Conservation (phyloP, 169 alveolate species). For the Cryptosporidium tyzzeri region DNA sequence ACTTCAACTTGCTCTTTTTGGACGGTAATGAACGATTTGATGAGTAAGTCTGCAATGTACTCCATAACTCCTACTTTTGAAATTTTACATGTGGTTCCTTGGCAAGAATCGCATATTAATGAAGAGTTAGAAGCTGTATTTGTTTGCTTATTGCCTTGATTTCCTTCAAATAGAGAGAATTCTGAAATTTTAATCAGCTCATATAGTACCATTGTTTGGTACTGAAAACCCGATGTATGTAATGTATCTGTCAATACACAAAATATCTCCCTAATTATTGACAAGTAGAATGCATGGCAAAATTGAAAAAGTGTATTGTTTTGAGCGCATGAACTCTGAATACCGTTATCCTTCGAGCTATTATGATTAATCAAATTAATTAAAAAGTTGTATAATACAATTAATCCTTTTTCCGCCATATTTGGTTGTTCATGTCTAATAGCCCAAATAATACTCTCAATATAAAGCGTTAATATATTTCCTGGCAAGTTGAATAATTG, state of each 20-base stretch:
- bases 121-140: neutral
- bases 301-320: constrained; percentile 75
- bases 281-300: constrained; percentile 87
- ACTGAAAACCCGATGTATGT: constrained; percentile 91
- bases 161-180: constrained; percentile 80
- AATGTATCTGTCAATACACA: constrained; percentile 90
- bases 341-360: constrained; percentile 77
- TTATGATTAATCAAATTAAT: constrained; percentile 78
- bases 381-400: constrained; percentile 83
- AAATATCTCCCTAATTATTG: constrained; percentile 87
- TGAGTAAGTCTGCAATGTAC: constrained; percentile 79
- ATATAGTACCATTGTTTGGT: constrained; percentile 87
- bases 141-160: constrained; percentile 43
- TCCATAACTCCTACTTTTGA: constrained; percentile 80
- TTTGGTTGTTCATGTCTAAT: constrained; percentile 92
- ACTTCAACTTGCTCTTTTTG: constrained; percentile 81
- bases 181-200: constrained; percentile 81
- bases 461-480: constrained; percentile 84
- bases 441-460: constrained; percentile 91
- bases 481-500: constrained; percentile 85
- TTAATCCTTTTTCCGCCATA: constrained; percentile 91
- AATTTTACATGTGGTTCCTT: constrained; percentile 60
- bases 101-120: constrained; percentile 16
- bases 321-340: constrained; percentile 72
- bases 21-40: constrained; percentile 79